Base-by-base conservation (phyloP, 176 grass and related monocot genomes). In the Oryza meyeriana region DNA sequence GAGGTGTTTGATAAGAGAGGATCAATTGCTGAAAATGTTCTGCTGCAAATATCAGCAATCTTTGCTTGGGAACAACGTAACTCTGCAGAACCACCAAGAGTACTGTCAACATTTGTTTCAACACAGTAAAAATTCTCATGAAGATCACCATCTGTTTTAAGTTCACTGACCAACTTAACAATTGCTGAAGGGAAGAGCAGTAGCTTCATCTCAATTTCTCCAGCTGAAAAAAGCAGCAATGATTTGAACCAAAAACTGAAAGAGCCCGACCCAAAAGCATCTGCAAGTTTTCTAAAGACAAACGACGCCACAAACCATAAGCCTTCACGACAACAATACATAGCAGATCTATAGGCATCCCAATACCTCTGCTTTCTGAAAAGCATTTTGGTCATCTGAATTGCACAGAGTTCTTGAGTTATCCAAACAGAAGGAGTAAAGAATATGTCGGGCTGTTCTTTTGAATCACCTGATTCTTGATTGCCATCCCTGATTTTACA, bases 131-230 rank as follows among this genome's bases (percentile, higher is more conserved):
- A 57, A 13, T 75, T 75, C 35, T 89, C 83, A 63, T 61, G 75
- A 83, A 75, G 82, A 78, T 83, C 27, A 45, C 14, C 16, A 38
- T 91, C 95, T 79, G 59, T 82, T 73, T 95, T 79, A 67, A 98
- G 63, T 75, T 91, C 88, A 73, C 38, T 75, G 38, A 98, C 83
- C 70, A 98, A 91, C 34, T 81, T 71, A 86, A 52, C 36, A 52
- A 81, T 76, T n/a, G 76, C 85, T 85, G 84, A 91, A 59, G 95
- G 89, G 85, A 95, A 98, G 47, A 86, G 71, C 66, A 95, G 67
- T 61, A 98, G 83, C 81, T 87, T 93, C 38, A 93, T 90, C 88
- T 98, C 90, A 80, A 87, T 89, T 88, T 98, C 95, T 31, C 88
- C 74, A 36, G 88, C 87, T 72, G 81, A 81, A 82, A 93, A 81